Percentiles rank a stretch among this genome's conserved stretches.
Evolutionary conservation across 2,329 filamentous ascomycete genomes (phyloP).

Genomic region (Didymella arachidicola): DNA sequence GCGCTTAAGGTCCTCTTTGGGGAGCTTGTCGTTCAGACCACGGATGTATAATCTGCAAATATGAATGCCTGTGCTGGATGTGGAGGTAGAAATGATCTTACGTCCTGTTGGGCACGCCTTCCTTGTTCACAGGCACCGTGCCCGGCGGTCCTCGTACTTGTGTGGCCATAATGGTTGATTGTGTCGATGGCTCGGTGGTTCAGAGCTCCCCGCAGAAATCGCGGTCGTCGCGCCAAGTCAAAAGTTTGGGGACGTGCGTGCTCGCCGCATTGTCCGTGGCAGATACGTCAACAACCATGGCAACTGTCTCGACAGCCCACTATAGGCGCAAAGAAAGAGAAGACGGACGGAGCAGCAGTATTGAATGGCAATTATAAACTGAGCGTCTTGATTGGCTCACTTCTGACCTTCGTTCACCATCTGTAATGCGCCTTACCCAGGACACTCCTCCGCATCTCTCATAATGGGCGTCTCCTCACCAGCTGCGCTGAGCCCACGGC

Average conservation of each 20-base stretch:
- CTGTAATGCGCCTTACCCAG: conserved; percentile 13
- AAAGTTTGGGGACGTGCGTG: conserved; percentile 31
- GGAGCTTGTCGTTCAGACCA: conserved; percentile 88
- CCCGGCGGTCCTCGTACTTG: conserved; percentile 36
- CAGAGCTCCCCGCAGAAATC: conserved; percentile 41
- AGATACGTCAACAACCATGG: conserved; percentile 14
- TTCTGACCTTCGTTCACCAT: not conserved
- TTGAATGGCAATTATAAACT: not conserved
- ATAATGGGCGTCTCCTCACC: conserved; percentile 38
- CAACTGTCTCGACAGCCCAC: not conserved
- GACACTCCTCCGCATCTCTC: conserved; percentile 5
- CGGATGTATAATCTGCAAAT: conserved; percentile 80
- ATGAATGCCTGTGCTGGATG: not conserved
- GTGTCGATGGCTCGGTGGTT: conserved; percentile 17
- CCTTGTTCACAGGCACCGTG: conserved; percentile 28
- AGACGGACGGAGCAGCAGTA: not conserved
- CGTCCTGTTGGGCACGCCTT: conserved; percentile 45
- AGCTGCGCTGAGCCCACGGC: conserved; percentile 38
- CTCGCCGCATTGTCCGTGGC: conserved; percentile 22
- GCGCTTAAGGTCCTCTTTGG: conserved; percentile 85
- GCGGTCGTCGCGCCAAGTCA: conserved; percentile 26
- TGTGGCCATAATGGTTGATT: conserved; percentile 34
- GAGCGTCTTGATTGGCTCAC: not conserved
- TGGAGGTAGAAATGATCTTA: conserved; percentile 24
- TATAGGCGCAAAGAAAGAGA: conserved; percentile 6